Conservation (phyloP, 2,329 filamentous ascomycete genomes). For the Xylaria sp. region DNA sequence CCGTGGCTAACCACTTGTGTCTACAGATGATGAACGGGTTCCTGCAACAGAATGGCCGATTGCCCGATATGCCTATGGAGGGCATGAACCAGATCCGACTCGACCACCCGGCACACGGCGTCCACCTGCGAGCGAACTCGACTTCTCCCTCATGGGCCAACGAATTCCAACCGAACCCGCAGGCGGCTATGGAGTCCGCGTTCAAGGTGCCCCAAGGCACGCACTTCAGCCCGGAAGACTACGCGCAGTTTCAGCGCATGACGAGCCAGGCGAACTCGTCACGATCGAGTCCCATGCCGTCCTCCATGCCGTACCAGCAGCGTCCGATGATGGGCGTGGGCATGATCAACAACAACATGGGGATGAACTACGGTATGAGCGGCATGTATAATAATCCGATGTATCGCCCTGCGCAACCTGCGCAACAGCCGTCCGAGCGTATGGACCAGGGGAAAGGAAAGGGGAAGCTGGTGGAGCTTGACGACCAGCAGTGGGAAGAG, state of each 20-base stretch:
- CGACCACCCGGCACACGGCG: slow-evolving; percentile 50
- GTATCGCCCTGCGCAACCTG: slow-evolving; percentile 51
- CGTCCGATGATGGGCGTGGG: slow-evolving; percentile 63
- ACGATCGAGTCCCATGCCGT: slow-evolving; percentile 63
- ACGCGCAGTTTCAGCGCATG: slow-evolving; percentile 81
- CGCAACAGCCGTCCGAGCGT: slow-evolving; percentile 44
- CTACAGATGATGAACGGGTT: slow-evolving; percentile 89
- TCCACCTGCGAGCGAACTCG: slow-evolving; percentile 56
- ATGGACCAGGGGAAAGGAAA: slow-evolving; percentile 71
- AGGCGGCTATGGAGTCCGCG: slow-evolving; percentile 72
- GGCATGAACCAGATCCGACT: slow-evolving; percentile 49
- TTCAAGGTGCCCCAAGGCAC: slow-evolving; percentile 62
- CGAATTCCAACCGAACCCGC: slow-evolving; percentile 51
- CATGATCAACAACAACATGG: slow-evolving; percentile 49
- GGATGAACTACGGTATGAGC: slow-evolving; percentile 57
- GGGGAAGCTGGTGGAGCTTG: slow-evolving; percentile 90
- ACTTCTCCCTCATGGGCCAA: slow-evolving; percentile 58
- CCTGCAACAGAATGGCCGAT: slow-evolving; percentile 72
- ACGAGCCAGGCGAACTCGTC: slow-evolving; percentile 57
- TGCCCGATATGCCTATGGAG: slow-evolving; percentile 58
- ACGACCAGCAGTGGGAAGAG: slow-evolving; percentile 93
- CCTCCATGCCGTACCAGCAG: slow-evolving; percentile 54
- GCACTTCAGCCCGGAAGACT: slow-evolving; percentile 81
- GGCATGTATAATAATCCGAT: slow-evolving; percentile 61
- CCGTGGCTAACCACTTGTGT: slow-evolving; percentile 31